These are phyloP conservation scores for Narthecium ossifragum DNA, from an alignment of 106 monocot species.

Conservation along the genomic window DNA sequence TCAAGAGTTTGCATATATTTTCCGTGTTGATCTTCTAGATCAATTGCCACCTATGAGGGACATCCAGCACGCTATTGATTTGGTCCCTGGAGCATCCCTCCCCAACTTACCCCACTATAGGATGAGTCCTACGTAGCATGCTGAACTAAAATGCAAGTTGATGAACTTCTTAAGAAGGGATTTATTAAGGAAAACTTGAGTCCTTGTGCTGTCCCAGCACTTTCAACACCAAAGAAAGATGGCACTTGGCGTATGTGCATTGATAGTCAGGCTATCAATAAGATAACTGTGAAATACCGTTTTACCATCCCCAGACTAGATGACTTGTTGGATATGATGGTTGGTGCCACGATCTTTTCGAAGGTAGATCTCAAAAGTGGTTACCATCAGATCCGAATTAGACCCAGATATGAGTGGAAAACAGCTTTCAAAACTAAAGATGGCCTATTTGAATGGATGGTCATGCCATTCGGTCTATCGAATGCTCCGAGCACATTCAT, in stretches of 20 bases:
- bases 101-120: not conserved
- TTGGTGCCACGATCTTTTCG: not conserved
- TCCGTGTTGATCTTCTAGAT: not conserved
- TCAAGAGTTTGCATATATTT: not conserved
- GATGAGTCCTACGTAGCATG: not conserved
- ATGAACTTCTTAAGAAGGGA: not conserved
- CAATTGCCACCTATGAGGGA: not conserved
- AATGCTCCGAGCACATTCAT: not conserved
- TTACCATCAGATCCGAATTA: constrained; percentile 1
- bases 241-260: not conserved
- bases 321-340: not conserved
- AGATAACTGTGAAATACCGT: not conserved
- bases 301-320: not conserved
- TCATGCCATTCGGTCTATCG: not conserved
- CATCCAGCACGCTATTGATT: not conserved
- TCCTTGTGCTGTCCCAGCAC: not conserved
- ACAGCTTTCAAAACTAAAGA: not conserved
- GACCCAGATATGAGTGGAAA: not conserved
- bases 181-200: not conserved
- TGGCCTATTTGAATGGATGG: not conserved
- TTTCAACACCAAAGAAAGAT: not conserved
- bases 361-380: constrained; percentile 1
- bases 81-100: not conserved
- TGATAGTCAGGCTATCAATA: not conserved
- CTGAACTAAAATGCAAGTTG: not conserved